A percentile compares a stretch with the other conserved stretches of the same genome.
Conservation (phyloP, 495 filamentous ascomycete species). For the Articulospora tetracladia region DNA sequence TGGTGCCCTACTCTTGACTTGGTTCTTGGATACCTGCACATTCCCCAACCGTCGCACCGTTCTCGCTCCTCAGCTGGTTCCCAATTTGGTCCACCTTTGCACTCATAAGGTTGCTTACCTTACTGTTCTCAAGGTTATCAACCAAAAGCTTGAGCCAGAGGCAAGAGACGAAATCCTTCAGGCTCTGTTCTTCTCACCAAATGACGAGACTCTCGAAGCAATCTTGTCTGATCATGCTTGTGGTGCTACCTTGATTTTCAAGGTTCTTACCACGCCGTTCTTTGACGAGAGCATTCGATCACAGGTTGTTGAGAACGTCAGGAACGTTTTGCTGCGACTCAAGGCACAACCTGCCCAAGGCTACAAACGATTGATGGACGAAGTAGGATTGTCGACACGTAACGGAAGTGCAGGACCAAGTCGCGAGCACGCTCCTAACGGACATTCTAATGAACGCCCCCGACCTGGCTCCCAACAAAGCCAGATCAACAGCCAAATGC, state of each 20-base stretch:
- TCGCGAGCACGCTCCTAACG: slow-evolving; percentile 37
- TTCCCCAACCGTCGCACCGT: slow-evolving; percentile 91
- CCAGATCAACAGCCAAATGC: slow-evolving; percentile 30
- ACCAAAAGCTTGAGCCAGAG: slow-evolving; percentile 91
- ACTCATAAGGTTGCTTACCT: slow-evolving; percentile 98
- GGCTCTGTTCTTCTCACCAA: slow-evolving; percentile 90
- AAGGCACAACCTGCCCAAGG: slow-evolving; percentile 94
- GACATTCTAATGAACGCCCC: slow-evolving; percentile 38
- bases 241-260: slow-evolving; percentile 95
- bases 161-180: slow-evolving; percentile 89
- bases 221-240: slow-evolving; percentile 90
- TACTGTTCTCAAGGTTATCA: slow-evolving; percentile 97
- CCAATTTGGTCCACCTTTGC: slow-evolving; percentile 94
- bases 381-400: slow-evolving; percentile 55
- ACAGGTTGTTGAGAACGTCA: slow-evolving; percentile 87
- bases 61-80: slow-evolving; percentile 86
- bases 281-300: slow-evolving; percentile 87
- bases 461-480: slow-evolving; percentile 53
- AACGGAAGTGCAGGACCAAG: slow-evolving; percentile 34
- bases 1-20: slow-evolving; percentile 88
- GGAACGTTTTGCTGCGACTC: slow-evolving; percentile 80
- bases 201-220: slow-evolving; percentile 83
- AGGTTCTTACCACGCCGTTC: slow-evolving; percentile 95
- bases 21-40: slow-evolving; percentile 98
- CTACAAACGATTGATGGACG: slow-evolving; percentile 96